A percentile compares a stretch with the other conserved stretches of the same genome.
Conservation (phyloP, 73 alveolate species). For the Tetrahymena thermophila region DNA sequence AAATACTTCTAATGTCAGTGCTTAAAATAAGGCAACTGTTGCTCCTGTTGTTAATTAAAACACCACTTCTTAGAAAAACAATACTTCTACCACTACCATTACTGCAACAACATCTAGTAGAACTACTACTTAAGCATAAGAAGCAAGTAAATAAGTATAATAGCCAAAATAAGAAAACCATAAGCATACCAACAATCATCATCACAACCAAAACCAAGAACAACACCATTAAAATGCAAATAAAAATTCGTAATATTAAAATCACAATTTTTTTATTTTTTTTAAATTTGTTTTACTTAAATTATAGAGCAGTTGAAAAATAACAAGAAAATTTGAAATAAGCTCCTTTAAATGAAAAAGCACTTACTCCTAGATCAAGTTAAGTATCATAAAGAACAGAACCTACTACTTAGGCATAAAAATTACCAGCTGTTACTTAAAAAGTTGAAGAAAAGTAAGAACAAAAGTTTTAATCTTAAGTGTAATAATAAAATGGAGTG, state of each 20-base stretch:
- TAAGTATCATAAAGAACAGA: neutral
- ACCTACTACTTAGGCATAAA: neutral
- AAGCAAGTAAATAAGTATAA: neutral
- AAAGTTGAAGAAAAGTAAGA: neutral
- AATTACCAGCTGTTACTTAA: neutral
- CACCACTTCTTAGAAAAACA: neutral
- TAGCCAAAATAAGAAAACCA: neutral
- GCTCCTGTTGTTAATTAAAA: neutral
- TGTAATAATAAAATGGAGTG: neutral
- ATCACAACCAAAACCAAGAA: neutral
- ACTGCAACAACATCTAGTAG: neutral
- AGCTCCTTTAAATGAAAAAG: neutral
- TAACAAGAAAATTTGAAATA: neutral
- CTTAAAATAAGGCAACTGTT: neutral
- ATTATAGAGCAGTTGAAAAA: neutral
- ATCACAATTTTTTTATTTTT: too few species aligned
- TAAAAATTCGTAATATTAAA: neutral
- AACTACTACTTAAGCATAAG: neutral
- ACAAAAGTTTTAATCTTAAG: neutral
- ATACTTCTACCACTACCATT: neutral
- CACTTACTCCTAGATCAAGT: neutral
- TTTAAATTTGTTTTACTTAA: too few species aligned
- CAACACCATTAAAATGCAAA: neutral
- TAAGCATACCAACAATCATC: neutral
- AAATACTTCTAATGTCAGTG: neutral